A percentile compares a stretch with the other conserved stretches of the same genome.
Evolutionary conservation across 208 protist species (phyloP).

Genomic region (Crithidia brevicula): DNA sequence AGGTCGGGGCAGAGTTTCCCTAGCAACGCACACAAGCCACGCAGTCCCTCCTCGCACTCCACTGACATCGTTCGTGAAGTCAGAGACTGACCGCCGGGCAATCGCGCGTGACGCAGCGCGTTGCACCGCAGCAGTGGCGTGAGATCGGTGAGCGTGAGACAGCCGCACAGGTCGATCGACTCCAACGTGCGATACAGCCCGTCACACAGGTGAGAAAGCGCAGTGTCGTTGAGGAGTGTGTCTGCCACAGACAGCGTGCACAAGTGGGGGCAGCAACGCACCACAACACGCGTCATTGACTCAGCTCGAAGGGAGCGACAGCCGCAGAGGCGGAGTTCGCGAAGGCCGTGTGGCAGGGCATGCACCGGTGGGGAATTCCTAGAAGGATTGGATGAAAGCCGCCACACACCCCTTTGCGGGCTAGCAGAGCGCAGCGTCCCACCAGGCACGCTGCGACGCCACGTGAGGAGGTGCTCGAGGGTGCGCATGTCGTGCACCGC

Average conservation of each 20-base stretch:
- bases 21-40: background rate
- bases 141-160: background rate
- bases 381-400: too few species aligned
- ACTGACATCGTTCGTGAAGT: constrained; percentile 4
- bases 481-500: constrained; percentile 5
- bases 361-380: too few species aligned
- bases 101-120: background rate
- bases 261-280: constrained; percentile 7
- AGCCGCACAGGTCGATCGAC: constrained; percentile 1
- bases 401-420: too few species aligned
- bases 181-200: background rate
- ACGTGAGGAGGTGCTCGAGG: background rate
- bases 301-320: background rate
- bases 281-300: background rate
- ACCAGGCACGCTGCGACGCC: background rate
- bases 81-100: background rate
- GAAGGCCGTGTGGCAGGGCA: background rate
- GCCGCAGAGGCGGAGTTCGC: constrained; percentile 3
- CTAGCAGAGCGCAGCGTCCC: background rate
- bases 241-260: constrained; percentile 2
- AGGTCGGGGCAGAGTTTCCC: constrained; percentile 7
- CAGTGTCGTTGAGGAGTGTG: constrained; percentile 1
- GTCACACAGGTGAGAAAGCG: background rate
- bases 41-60: constrained; percentile 1
- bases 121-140: background rate